These are phyloP conservation scores for Coccinonectria pachysandricola DNA, from an alignment of 2,329 filamentous ascomycete genomes.

Conservation along the genomic window DNA sequence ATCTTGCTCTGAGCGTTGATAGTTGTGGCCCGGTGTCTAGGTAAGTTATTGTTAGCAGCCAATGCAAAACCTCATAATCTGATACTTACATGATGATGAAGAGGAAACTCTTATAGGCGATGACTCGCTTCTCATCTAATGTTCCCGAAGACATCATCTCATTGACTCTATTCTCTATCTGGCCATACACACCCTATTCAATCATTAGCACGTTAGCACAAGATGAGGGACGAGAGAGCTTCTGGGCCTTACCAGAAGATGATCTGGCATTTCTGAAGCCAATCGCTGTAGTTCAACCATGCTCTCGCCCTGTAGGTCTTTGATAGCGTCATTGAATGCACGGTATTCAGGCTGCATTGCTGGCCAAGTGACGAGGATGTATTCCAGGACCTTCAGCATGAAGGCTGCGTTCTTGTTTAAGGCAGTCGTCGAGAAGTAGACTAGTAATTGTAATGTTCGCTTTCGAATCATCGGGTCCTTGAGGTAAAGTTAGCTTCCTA, in stretches of 20 bases:
- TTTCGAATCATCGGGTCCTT: slow-evolving; percentile 78
- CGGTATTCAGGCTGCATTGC: slow-evolving; percentile 58
- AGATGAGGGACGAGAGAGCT: background rate
- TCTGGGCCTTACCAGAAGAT: slow-evolving; percentile 54
- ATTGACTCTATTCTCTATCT: slow-evolving; percentile 73
- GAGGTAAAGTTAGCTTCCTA: background rate
- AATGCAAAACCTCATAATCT: slow-evolving; percentile 1
- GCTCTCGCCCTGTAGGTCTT: slow-evolving; percentile 75
- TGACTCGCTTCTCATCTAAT: slow-evolving; percentile 71
- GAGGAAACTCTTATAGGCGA: slow-evolving; percentile 80
- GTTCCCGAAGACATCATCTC: slow-evolving; percentile 65
- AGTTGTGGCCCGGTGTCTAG: slow-evolving; percentile 66
- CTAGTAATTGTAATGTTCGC: slow-evolving; percentile 68
- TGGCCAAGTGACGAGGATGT: slow-evolving; percentile 79
- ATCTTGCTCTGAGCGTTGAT: slow-evolving; percentile 64
- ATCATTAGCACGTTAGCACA: slow-evolving; percentile 5
- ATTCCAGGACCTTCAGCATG: slow-evolving; percentile 81
- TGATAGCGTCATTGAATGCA: slow-evolving; percentile 77
- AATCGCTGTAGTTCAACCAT: slow-evolving; percentile 82
- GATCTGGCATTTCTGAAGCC: slow-evolving; percentile 82
- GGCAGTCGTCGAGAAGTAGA: slow-evolving; percentile 74
- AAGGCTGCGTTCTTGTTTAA: slow-evolving; percentile 68
- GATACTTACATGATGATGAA: slow-evolving; percentile 73
- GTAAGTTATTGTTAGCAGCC: slow-evolving; percentile 4
- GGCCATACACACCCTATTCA: slow-evolving; percentile 65